These are phyloP conservation scores for Plasmodium malariae DNA, from an alignment of 169 alveolate species.

Conservation along the genomic window DNA sequence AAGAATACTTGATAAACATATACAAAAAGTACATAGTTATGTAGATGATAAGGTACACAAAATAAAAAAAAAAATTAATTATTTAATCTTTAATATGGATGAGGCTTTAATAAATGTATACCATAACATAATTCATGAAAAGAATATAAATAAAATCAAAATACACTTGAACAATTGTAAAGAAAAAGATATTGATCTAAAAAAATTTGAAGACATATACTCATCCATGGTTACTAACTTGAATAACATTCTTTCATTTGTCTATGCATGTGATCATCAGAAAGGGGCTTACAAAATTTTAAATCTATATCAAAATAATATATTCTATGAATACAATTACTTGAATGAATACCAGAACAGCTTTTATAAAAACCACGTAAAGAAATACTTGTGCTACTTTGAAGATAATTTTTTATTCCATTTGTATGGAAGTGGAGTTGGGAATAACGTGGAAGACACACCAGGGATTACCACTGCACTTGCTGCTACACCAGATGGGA, in stretches of 20 bases:
- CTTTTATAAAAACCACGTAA: constrained; percentile 22
- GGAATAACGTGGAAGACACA: not conserved
- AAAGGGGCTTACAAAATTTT: constrained; percentile 24
- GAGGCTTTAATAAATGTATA: constrained; percentile 34
- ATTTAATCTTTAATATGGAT: constrained; percentile 34
- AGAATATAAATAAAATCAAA: constrained; percentile 30
- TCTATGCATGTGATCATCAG: not conserved
- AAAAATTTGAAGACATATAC: constrained; percentile 31
- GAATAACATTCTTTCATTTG: constrained; percentile 41
- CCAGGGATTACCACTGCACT: too few relatives aligned
- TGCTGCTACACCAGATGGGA: too few relatives aligned
- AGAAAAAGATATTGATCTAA: constrained; percentile 26
- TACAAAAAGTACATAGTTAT: not conserved
- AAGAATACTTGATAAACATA: not conserved
- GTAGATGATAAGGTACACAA: constrained; percentile 1
- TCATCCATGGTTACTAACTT: constrained; percentile 28
- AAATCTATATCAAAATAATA: not conserved
- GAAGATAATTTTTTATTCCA: not conserved
- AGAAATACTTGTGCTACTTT: constrained; percentile 22
- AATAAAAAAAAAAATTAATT: constrained; percentile 33
- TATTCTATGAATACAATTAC: constrained; percentile 51
- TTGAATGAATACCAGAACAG: constrained; percentile 55
- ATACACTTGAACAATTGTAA: constrained; percentile 11
- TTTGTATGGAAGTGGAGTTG: not conserved
- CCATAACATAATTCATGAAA: constrained; percentile 16